These are phyloP conservation scores for Calonectria fujianensis DNA, from an alignment of 2,329 filamentous ascomycete species.

Conservation along the genomic window DNA sequence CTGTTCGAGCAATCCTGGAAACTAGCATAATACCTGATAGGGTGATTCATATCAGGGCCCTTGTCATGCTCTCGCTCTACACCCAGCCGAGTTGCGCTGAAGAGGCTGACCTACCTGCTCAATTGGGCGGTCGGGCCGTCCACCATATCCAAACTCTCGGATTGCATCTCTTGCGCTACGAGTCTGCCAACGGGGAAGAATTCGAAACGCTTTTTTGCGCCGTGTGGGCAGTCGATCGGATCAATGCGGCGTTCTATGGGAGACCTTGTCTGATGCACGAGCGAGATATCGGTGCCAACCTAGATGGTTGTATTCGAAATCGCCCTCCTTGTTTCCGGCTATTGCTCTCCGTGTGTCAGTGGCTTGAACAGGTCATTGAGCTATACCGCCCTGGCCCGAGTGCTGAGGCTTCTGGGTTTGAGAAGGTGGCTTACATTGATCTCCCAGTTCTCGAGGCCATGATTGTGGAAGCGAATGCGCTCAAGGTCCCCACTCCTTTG, in stretches of 20 bases:
- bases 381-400: conserved; percentile 74
- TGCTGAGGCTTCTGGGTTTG: conserved; percentile 61
- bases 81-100: conserved; percentile 73
- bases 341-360: conserved; percentile 71
- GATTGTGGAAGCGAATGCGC: conserved; percentile 72
- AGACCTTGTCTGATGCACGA: conserved; percentile 77
- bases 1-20: conserved; percentile 70
- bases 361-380: conserved; percentile 76
- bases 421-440: conserved; percentile 70
- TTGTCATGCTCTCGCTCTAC: conserved; percentile 75
- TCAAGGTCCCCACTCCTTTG: conserved; percentile 68
- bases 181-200: conserved; percentile 63
- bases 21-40: conserved; percentile 72
- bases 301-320: conserved; percentile 70
- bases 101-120: conserved; percentile 73
- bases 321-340: conserved; percentile 74
- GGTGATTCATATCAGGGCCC: conserved; percentile 72
- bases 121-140: conserved; percentile 72
- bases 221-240: conserved; percentile 76
- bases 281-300: conserved; percentile 73
- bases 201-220: conserved; percentile 73
- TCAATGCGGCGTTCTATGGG: conserved; percentile 76
- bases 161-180: conserved; percentile 69
- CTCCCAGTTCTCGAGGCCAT: conserved; percentile 75
- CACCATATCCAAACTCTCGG: conserved; percentile 75